These are phyloP conservation scores for Amoebophrya sp. DNA, from an alignment of 169 alveolate species.

Conservation along the genomic window DNA sequence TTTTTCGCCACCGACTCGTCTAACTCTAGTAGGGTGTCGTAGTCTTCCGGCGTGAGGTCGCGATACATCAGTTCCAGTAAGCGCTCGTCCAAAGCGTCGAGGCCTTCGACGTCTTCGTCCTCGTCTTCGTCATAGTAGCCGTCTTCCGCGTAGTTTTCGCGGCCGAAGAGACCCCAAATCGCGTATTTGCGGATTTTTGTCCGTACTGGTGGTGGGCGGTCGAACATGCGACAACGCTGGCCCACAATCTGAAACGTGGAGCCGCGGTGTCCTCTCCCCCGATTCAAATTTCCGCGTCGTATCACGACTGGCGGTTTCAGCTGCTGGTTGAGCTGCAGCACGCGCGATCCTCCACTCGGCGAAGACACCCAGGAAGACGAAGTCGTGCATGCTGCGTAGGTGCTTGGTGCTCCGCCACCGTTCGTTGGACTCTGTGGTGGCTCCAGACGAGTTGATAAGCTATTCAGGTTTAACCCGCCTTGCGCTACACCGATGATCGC, in stretches of 20 bases:
- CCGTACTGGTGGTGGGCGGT: background rate
- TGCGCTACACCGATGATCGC: too few species aligned
- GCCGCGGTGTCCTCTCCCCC: too few species aligned
- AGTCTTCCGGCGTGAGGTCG: constrained; percentile 23
- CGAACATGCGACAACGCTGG: background rate
- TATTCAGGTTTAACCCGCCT: too few species aligned
- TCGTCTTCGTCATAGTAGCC: background rate
- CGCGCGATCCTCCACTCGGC: too few species aligned
- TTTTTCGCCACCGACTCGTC: background rate
- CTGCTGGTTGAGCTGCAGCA: background rate
- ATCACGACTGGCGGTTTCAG: background rate
- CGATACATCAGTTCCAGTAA: background rate
- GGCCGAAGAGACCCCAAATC: too few species aligned
- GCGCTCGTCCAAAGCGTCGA: constrained; percentile 23
- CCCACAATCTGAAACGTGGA: background rate
- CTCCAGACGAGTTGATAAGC: too few species aligned
- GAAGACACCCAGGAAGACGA: too few species aligned
- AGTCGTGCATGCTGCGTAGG: too few species aligned
- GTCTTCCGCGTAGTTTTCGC: too few species aligned
- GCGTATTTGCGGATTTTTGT: background rate
- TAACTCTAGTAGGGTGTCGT: background rate
- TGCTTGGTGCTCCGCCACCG: too few species aligned
- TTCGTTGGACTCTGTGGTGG: too few species aligned
- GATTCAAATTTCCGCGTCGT: too few species aligned
- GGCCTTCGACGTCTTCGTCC: background rate